Percentiles rank a stretch among this genome's conserved stretches.
Conservation (phyloP, 805 yeast species). For the Candida oleophila region DNA sequence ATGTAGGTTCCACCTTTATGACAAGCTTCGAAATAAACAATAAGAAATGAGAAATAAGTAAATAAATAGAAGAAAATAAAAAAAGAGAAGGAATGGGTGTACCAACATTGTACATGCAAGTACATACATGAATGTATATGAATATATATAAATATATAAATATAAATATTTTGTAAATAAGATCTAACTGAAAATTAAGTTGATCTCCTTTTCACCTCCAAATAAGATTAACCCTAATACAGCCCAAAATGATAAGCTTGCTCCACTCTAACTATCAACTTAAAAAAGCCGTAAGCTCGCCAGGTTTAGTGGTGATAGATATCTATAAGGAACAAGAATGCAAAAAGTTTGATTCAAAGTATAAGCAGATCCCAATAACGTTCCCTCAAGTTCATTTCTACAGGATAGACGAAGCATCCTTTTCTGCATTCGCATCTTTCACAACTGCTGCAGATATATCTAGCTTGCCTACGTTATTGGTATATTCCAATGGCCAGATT, state of each 20-base stretch:
- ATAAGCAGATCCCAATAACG: background rate
- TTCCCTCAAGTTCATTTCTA: conserved; percentile 1
- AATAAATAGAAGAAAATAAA: too few species aligned
- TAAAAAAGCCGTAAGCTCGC: background rate
- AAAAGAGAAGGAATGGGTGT: background rate
- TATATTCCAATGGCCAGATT: conserved; percentile 2
- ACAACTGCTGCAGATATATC: conserved; percentile 3
- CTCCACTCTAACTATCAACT: conserved; percentile 3
- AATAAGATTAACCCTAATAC: too few species aligned
- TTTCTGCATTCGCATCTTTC: background rate
- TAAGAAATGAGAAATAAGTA: too few species aligned
- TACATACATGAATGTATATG: background rate
- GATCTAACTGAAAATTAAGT: background rate
- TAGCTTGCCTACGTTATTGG: conserved; percentile 2
- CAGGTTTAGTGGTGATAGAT: conserved; percentile 4
- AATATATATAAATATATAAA: background rate
- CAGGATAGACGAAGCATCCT: conserved; percentile 1
- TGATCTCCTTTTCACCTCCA: background rate
- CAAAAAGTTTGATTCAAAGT: background rate
- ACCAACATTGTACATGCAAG: conserved; percentile 3
- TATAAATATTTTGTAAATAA: background rate
- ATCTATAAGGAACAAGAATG: conserved; percentile 3
- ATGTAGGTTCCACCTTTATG: background rate
- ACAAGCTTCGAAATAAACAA: too few species aligned
- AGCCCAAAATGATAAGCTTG: conserved; percentile 2